Conservation (phyloP, 768 basidiomycete species). For the Auriculariales sp. region DNA sequence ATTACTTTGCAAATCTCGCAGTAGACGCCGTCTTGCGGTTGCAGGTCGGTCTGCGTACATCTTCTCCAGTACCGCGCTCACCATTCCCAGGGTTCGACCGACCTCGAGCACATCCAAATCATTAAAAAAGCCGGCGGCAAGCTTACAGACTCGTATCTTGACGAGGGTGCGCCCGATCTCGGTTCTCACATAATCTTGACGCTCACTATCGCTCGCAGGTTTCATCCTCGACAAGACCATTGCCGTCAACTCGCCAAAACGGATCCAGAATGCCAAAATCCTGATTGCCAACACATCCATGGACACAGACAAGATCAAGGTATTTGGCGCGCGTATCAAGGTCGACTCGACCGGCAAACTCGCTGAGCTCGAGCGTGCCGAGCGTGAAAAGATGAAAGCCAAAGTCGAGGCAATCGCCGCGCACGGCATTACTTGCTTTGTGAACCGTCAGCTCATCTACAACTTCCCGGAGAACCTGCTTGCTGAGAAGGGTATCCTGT, state of each 20-base stretch:
- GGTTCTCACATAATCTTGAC: background rate
- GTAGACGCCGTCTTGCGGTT: slow-evolving; percentile 91
- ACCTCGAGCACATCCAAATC: slow-evolving; percentile 96
- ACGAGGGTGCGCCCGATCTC: slow-evolving; percentile 50
- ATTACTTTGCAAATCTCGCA: slow-evolving; percentile 94
- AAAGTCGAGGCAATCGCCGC: slow-evolving; percentile 91
- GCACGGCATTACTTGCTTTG: slow-evolving; percentile 93
- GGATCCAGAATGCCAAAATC: slow-evolving; percentile 88
- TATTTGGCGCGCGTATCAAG: slow-evolving; percentile 92
- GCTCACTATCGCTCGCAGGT: slow-evolving; percentile 27
- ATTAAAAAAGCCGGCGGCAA: slow-evolving; percentile 99
- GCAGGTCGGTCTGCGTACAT: slow-evolving; percentile 34
- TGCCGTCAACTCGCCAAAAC: slow-evolving; percentile 86
- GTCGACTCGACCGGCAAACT: slow-evolving; percentile 94
- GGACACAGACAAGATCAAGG: slow-evolving; percentile 99
- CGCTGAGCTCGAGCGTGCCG: slow-evolving; percentile 94
- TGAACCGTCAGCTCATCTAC: slow-evolving; percentile 97
- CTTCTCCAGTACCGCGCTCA: slow-evolving; percentile 1
- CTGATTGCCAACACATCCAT: slow-evolving; percentile 99
- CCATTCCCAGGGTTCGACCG: slow-evolving; percentile 70
- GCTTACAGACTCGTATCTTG: slow-evolving; percentile 93
- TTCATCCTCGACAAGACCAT: slow-evolving; percentile 97
- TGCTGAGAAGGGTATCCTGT: slow-evolving; percentile 89
- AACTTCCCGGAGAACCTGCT: slow-evolving; percentile 96
- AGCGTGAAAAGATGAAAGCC: slow-evolving; percentile 97